A percentile compares a stretch with the other conserved stretches of the same genome.
Conservation (phyloP, 1,139 yeast species). For the Candida anutae region DNA sequence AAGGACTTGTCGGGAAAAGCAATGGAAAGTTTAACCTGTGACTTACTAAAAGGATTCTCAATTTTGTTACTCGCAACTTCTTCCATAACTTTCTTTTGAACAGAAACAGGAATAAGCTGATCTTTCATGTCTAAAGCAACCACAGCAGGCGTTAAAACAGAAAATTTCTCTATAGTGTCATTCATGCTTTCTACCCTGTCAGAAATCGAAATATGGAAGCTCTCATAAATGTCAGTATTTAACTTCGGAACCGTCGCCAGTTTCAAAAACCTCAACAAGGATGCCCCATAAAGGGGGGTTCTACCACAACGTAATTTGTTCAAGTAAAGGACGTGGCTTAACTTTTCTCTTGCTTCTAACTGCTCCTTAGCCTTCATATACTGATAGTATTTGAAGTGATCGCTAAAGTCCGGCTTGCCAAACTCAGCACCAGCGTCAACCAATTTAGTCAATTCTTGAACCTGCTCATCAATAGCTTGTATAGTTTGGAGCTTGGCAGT, state of each 20-base stretch:
- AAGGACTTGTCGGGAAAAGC: slow-evolving; percentile 95
- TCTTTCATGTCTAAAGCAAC: slow-evolving; percentile 73
- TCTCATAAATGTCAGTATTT: slow-evolving; percentile 17
- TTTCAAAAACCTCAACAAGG: slow-evolving; percentile 19
- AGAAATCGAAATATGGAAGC: slow-evolving; percentile 31
- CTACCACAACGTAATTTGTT: slow-evolving; percentile 56
- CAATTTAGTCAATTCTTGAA: slow-evolving; percentile 28
- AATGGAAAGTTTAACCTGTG: slow-evolving; percentile 82
- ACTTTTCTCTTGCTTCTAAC: slow-evolving; percentile 38
- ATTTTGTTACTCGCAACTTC: slow-evolving; percentile 35
- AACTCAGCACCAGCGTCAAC: slow-evolving; percentile 21
- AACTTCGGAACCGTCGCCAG: slow-evolving; percentile 12
- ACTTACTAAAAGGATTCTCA: slow-evolving; percentile 62
- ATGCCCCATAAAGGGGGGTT: slow-evolving; percentile 49
- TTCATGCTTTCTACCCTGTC: slow-evolving; percentile 37
- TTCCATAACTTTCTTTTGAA: slow-evolving; percentile 22
- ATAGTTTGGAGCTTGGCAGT: slow-evolving; percentile 42
- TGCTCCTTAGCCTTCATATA: slow-evolving; percentile 46
- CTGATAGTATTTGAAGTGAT: slow-evolving; percentile 55
- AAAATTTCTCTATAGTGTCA: slow-evolving; percentile 62
- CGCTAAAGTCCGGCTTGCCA: slow-evolving; percentile 32
- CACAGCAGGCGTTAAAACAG: slow-evolving; percentile 83
- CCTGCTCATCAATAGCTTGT: slow-evolving; percentile 34
- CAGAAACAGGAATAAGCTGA: slow-evolving; percentile 37
- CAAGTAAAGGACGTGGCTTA: slow-evolving; percentile 54